These are phyloP conservation scores for Actinidia polygama DNA, from an alignment of 179 eudicot species.

Conservation along the genomic window DNA sequence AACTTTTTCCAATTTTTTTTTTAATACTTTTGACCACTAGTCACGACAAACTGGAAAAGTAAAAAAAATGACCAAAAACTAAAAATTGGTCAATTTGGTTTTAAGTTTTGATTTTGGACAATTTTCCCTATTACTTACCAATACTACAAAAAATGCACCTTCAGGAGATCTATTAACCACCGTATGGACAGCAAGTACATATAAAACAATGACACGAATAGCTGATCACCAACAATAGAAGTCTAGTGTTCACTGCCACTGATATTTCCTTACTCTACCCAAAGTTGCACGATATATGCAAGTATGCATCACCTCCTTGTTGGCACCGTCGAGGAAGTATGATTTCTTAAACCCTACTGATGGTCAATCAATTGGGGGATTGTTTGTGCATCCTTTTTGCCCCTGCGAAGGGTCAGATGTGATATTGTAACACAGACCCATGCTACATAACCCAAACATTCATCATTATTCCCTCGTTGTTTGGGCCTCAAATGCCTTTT, in stretches of 20 bases:
- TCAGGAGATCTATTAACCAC: not conserved
- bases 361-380: not conserved
- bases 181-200: not conserved
- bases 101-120: not conserved
- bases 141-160: not conserved
- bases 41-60: too few species aligned
- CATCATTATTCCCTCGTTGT: not conserved
- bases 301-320: constrained; percentile 5
- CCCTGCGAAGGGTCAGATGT: not conserved
- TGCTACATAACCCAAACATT: not conserved
- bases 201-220: not conserved
- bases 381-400: not conserved
- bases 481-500: not conserved
- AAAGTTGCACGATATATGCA: not conserved
- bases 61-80: too few species aligned
- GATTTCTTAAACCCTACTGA: not conserved
- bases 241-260: not conserved
- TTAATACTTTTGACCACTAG: too few species aligned
- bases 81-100: not conserved
- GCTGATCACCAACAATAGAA: not conserved
- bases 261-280: not conserved
- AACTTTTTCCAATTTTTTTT: too few species aligned
- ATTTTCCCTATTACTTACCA: not conserved
- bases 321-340: not conserved
- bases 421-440: not conserved